Evolutionary conservation across 1,284 basidiomycete species (phyloP).

Genomic region (Naganishia liquefaciens): DNA sequence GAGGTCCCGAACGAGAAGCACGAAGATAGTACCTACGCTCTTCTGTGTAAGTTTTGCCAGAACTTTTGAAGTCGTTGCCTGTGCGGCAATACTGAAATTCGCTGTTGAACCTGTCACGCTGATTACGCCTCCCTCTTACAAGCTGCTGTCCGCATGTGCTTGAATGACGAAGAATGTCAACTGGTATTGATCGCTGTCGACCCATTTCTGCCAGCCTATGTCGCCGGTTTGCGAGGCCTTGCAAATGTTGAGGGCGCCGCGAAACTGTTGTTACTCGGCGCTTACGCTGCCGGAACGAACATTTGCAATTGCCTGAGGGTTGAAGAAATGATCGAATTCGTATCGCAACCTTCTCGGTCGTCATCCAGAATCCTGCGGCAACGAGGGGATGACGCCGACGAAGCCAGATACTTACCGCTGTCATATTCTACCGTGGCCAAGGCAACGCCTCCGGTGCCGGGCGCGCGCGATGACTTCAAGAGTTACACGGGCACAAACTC

Average conservation of each 20-base stretch:
- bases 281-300: neutral
- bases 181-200: conserved; percentile 14
- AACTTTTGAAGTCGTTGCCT: no score
- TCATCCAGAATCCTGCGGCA: neutral
- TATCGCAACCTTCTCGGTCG: neutral
- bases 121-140: neutral
- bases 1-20: conserved; percentile 7
- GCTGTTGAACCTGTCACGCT: neutral
- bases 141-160: conserved; percentile 24
- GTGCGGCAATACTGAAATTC: neutral
- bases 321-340: neutral
- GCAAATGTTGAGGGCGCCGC: neutral
- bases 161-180: conserved; percentile 23
- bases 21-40: conserved; percentile 8
- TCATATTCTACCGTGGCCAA: conserved; percentile 14
- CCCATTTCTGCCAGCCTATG: conserved; percentile 10
- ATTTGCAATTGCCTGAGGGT: conserved; percentile 5
- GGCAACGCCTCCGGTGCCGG: neutral
- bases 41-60: conserved; percentile 9
- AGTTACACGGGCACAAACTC: no score
- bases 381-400: neutral
- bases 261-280: conserved; percentile 10
- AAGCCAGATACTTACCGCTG: conserved; percentile 12
- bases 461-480: no score
- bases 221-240: neutral